These are phyloP conservation scores for Claviceps lovelessii DNA, from an alignment of 2,329 filamentous ascomycete species.

Conservation along the genomic window DNA sequence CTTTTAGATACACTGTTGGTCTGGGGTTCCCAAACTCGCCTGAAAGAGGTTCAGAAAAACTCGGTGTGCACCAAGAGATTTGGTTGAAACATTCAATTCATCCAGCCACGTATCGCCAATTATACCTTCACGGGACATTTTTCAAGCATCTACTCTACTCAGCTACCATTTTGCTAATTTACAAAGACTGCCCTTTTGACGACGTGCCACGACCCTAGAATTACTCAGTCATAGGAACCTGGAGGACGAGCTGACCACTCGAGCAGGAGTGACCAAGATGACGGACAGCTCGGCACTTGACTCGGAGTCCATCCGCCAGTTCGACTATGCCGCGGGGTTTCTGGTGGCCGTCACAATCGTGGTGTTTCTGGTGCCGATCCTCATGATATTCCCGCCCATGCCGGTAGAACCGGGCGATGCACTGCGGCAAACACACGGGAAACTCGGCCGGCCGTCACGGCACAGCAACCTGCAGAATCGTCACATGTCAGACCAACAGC, in stretches of 20 bases:
- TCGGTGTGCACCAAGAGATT: neutral
- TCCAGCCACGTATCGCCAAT: neutral
- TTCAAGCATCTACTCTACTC: neutral
- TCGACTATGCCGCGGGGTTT: slow-evolving; percentile 21
- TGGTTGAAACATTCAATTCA: neutral
- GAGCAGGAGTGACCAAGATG: neutral
- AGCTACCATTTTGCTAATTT: neutral
- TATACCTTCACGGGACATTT: neutral
- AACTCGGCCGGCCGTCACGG: slow-evolving; percentile 26
- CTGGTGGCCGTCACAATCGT: slow-evolving; percentile 30
- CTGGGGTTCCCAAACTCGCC: too few relatives aligned
- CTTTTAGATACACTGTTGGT: neutral
- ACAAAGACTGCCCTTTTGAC: neutral
- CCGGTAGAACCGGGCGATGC: slow-evolving; percentile 38
- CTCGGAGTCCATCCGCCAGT: slow-evolving; percentile 7
- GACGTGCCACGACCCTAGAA: neutral
- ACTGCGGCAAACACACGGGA: slow-evolving; percentile 39
- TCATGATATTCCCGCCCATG: slow-evolving; percentile 41
- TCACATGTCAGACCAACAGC: slow-evolving; percentile 10
- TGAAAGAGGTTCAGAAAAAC: neutral
- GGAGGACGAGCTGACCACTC: too few relatives aligned
- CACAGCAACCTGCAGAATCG: slow-evolving; percentile 24
- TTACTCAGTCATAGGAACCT: neutral
- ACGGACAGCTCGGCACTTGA: neutral
- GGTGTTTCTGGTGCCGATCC: slow-evolving; percentile 38